Evolutionary conservation across 768 basidiomycete species (phyloP), one percentile per base, ranked within the genome.

Genomic region (Kwoniella newhampshirensis): DNA sequence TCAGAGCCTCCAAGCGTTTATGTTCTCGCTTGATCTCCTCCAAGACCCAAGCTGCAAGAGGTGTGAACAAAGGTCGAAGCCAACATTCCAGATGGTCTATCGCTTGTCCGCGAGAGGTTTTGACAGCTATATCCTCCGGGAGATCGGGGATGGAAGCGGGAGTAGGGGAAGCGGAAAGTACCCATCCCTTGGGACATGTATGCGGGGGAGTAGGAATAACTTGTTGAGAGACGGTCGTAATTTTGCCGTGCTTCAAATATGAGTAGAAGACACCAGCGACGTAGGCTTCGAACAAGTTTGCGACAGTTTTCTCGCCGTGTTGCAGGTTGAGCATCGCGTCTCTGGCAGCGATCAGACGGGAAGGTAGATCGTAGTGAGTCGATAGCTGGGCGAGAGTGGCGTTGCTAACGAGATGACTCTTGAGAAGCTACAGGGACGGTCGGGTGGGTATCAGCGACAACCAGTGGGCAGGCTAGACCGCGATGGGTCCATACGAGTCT

Each of bases 281-380:
- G 54, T 73, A 70, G 12, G 68, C 64, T 57, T 73, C 71, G 52
- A 73, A 68, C 27, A 73, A 20, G 41, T 67, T 62, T 9, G 68
- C 71, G 3, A 43, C 35, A 12, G 59, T 55, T 36, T 67, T 64
- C 17, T 64, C 58, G 15, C 58, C 49, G 15, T 55, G 37, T 2
- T n/a, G 18, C 1, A 70, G 40, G 23, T 32, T 55, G 21, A 32
- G 39, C 4, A 45, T 41, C 15, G 54, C 40, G n/a, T 53, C 49
- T 7, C 42, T 41, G n/a, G 44, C 48, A 20, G 60, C 60, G 37
- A 60, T 37, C 8, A 73, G 48, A 2, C 49, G 56, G 8, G 40
- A 32, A n/a, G 57, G 64, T 2, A 70, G 50, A 9, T 49, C 43
- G 59, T 68, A 73, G 17, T 44, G 50, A 13, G 37, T 39, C 1